These are phyloP conservation scores for Tetrapyrgos nigripes DNA, from an alignment of 1,284 basidiomycete genomes.

Conservation along the genomic window DNA sequence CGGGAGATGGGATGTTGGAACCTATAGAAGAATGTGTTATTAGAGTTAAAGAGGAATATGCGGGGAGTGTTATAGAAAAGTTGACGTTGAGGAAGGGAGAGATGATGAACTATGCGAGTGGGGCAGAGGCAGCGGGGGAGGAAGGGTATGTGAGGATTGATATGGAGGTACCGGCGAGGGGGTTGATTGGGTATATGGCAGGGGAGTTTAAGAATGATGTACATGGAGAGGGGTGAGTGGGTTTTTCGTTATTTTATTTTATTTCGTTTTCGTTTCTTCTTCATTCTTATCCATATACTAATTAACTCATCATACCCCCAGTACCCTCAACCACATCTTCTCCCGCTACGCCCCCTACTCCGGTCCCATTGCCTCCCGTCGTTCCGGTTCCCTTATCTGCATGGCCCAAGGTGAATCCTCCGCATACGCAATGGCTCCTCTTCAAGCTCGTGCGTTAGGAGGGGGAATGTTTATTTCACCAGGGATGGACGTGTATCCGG, in stretches of 20 bases:
- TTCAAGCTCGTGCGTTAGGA: conserved; percentile 54
- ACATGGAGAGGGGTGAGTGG: conserved; percentile 51
- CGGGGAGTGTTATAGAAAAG: conserved; percentile 51
- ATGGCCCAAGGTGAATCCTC: conserved; percentile 50
- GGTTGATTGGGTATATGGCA: conserved; percentile 55
- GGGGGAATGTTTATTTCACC: conserved; percentile 51
- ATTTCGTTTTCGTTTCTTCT: background rate
- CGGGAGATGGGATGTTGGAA: conserved; percentile 40
- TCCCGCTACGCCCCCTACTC: conserved; percentile 49
- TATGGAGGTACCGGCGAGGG: conserved; percentile 52
- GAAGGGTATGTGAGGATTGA: conserved; percentile 51
- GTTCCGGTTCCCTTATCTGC: conserved; percentile 51
- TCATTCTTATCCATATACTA: background rate
- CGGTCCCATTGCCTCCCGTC: conserved; percentile 48
- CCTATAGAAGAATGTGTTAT: conserved; percentile 51
- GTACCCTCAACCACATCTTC: conserved; percentile 55
- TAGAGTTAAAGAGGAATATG: conserved; percentile 49
- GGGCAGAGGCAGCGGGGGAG: conserved; percentile 19
- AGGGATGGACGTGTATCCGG: conserved; percentile 49
- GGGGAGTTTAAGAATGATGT: conserved; percentile 57
- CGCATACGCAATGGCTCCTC: conserved; percentile 51
- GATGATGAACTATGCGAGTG: conserved; percentile 48
- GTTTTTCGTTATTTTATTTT: too few species aligned
- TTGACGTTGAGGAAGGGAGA: conserved; percentile 53
- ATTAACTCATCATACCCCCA: conserved; percentile 14